Evolutionary conservation across 371 early-diverging fungal species (phyloP).

Genomic region (Mortierella sp.): DNA sequence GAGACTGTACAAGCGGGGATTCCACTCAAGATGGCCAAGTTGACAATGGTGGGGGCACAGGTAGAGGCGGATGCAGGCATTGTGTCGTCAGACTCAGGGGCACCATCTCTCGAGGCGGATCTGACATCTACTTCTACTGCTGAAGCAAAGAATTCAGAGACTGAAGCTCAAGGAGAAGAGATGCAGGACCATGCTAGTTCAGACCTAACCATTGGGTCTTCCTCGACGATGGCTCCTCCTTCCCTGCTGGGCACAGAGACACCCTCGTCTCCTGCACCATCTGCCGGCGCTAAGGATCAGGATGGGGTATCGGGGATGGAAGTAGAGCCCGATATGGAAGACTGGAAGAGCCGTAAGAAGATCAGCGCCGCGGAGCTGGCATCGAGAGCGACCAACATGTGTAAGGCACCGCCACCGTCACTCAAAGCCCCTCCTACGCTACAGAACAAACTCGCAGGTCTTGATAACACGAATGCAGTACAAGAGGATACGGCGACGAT

Average conservation of each 20-base stretch:
- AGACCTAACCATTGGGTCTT: not conserved
- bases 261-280: slow-evolving; percentile 23
- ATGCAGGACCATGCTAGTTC: not conserved
- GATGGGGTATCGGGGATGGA: slow-evolving; percentile 16
- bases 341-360: slow-evolving; percentile 51
- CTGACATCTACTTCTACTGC: not conserved
- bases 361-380: slow-evolving; percentile 47
- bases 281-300: slow-evolving; percentile 4
- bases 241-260: not conserved
- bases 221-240: not conserved
- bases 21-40: slow-evolving; percentile 16
- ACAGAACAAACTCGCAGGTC: slow-evolving; percentile 38
- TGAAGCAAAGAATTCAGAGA: not conserved
- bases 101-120: not conserved
- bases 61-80: not conserved
- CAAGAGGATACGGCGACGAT: slow-evolving; percentile 3
- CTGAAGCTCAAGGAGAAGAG: not conserved
- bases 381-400: slow-evolving; percentile 42
- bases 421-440: slow-evolving; percentile 41
- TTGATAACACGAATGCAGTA: not conserved
- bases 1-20: slow-evolving; percentile 14
- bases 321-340: slow-evolving; percentile 30
- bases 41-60: not conserved
- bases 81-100: not conserved
- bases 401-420: slow-evolving; percentile 43